Evolutionary conservation across 805 yeast species (phyloP).

Genomic region (Cyberlindnera saturnus): DNA sequence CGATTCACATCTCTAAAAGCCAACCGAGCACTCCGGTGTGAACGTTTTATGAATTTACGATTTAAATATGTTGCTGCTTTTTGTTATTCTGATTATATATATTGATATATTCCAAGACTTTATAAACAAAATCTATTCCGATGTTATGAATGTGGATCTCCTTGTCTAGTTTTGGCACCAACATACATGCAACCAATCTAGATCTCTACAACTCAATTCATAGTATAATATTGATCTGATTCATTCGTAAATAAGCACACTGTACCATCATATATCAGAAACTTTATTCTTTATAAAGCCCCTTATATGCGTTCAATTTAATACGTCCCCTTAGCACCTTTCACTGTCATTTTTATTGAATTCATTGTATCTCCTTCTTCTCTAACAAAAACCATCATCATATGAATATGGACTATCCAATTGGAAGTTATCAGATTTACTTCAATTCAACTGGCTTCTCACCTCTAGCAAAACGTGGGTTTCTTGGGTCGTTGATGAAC

Average conservation of each 20-base stretch:
- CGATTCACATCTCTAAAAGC: constrained; percentile 32
- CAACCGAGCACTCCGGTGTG: constrained; percentile 15
- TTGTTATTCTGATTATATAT: neutral
- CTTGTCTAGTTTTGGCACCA: no score
- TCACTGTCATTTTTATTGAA: constrained; percentile 15
- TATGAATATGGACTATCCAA: constrained; percentile 1
- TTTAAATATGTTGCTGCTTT: neutral
- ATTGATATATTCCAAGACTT: neutral
- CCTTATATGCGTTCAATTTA: neutral
- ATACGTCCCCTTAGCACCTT: neutral
- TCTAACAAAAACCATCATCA: neutral
- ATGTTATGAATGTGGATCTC: no score
- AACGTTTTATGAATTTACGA: no score
- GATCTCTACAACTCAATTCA: no score
- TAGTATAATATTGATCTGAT: neutral
- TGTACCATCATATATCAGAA: no score
- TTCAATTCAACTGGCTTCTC: constrained; percentile 39
- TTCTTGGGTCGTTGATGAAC: constrained; percentile 92
- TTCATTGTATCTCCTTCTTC: constrained; percentile 15
- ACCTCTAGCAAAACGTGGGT: constrained; percentile 76
- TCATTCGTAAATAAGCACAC: constrained; percentile 1
- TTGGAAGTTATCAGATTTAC: neutral
- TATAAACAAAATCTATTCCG: no score
- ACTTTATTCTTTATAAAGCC: neutral
- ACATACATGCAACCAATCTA: no score